A percentile compares a stretch with the other conserved stretches of the same genome.
Evolutionary conservation across 2,329 filamentous ascomycete species (phyloP).

Genomic region (Lachnellula hyalina): DNA sequence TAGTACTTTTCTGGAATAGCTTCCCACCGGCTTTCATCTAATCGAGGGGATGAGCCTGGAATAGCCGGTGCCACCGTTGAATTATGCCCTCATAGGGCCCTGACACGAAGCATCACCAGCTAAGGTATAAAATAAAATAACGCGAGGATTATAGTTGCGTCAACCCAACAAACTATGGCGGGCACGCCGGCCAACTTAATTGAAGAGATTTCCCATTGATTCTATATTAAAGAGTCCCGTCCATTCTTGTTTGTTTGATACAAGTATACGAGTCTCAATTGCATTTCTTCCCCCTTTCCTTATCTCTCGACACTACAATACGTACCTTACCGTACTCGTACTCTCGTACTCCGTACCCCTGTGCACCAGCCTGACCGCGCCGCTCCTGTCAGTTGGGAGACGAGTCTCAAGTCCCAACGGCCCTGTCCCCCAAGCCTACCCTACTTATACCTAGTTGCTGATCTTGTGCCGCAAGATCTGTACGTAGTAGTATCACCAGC

Average conservation of each 20-base stretch:
- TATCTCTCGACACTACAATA: slow-evolving; percentile 5
- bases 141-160: neutral
- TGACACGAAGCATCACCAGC: too few relatives aligned
- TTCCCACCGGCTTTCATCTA: neutral
- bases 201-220: neutral
- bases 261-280: neutral
- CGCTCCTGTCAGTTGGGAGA: neutral
- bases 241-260: neutral
- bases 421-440: neutral
- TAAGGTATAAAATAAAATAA: too few relatives aligned
- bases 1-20: neutral
- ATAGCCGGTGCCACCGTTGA: neutral
- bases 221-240: neutral
- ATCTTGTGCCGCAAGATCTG: neutral
- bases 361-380: neutral
- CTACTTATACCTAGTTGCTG: neutral
- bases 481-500: neutral
- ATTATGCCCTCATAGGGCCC: neutral
- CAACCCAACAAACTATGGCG: neutral
- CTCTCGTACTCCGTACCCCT: neutral
- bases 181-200: neutral
- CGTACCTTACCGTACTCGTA: neutral
- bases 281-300: neutral
- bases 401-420: neutral
- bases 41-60: neutral